These are phyloP conservation scores for Lasiodiplodia gonubiensis DNA, from an alignment of 2,329 filamentous ascomycete genomes.

Conservation along the genomic window DNA sequence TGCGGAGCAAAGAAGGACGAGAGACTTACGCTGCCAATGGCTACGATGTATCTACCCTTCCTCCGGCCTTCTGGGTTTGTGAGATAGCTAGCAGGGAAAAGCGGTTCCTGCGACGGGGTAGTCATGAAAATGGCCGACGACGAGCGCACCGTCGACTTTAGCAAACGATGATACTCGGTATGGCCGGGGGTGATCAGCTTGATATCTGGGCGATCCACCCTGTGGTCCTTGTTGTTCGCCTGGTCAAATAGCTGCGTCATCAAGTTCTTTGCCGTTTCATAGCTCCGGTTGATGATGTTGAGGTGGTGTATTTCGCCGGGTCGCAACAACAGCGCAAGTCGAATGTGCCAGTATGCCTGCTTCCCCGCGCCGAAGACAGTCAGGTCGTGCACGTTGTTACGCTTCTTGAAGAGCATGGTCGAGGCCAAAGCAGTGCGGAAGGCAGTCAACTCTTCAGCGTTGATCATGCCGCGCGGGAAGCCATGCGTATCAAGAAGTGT, in stretches of 20 bases:
- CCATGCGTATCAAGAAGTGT: conserved; percentile 65
- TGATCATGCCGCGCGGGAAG: conserved; percentile 66
- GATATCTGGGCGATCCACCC: conserved; percentile 60
- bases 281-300: conserved; percentile 80
- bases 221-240: conserved; percentile 36
- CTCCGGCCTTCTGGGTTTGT: conserved; percentile 72
- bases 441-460: conserved; percentile 71
- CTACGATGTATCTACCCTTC: conserved; percentile 74
- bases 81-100: conserved; percentile 77
- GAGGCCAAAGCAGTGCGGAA: conserved; percentile 71
- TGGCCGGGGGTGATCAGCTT: conserved; percentile 72
- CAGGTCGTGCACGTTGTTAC: conserved; percentile 73
- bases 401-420: conserved; percentile 66
- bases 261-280: conserved; percentile 62
- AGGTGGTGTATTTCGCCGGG: conserved; percentile 74
- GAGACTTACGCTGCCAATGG: conserved; percentile 63
- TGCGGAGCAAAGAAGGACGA: too few species aligned
- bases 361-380: conserved; percentile 86
- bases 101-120: conserved; percentile 73
- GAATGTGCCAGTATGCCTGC: conserved; percentile 94
- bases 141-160: conserved; percentile 72
- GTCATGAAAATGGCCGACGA: conserved; percentile 89
- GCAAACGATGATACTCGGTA: conserved; percentile 68
- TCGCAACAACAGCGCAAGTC: conserved; percentile 77
- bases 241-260: conserved; percentile 62